A percentile compares a stretch with the other conserved stretches of the same genome.
Conservation (phyloP, 495 filamentous ascomycete species). For the Clavariopsis aquatica region DNA sequence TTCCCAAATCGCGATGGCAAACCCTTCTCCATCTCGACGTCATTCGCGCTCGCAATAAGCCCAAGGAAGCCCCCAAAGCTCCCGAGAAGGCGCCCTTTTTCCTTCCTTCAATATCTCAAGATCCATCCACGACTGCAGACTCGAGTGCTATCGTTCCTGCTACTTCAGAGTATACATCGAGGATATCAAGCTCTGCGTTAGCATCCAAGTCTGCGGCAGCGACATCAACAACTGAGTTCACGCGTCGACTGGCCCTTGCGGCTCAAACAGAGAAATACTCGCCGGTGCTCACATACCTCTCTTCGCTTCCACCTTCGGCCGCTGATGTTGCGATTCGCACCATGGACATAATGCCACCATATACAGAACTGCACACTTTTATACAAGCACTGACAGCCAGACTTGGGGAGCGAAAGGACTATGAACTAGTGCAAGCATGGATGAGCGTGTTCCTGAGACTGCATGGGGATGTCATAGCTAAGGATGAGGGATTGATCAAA, state of each 20-base stretch:
- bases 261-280: conserved; percentile 52
- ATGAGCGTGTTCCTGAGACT: conserved; percentile 87
- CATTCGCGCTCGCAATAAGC: conserved; percentile 92
- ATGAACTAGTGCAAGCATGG: conserved; percentile 93
- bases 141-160: conserved; percentile 1
- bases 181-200: conserved; percentile 23
- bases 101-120: conserved; percentile 64
- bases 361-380: conserved; percentile 64
- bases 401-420: conserved; percentile 69
- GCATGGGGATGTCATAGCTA: conserved; percentile 62
- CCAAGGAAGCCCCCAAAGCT: conserved; percentile 83
- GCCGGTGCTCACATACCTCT: conserved; percentile 68
- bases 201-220: conserved; percentile 46
- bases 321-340: conserved; percentile 89
- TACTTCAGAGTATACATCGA: conserved; percentile 10
- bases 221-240: conserved; percentile 51
- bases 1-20: conserved; percentile 91
- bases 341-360: conserved; percentile 54
- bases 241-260: conserved; percentile 56
- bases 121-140: conserved; percentile 27
- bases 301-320: conserved; percentile 72
- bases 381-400: conserved; percentile 71
- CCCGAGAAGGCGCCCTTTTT: conserved; percentile 98
- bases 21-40: conserved; percentile 85
- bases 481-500: conserved; percentile 37